phyloP scores from a whole-genome alignment of 148 eudicot species.

The Polygonum aviculare region DNA sequence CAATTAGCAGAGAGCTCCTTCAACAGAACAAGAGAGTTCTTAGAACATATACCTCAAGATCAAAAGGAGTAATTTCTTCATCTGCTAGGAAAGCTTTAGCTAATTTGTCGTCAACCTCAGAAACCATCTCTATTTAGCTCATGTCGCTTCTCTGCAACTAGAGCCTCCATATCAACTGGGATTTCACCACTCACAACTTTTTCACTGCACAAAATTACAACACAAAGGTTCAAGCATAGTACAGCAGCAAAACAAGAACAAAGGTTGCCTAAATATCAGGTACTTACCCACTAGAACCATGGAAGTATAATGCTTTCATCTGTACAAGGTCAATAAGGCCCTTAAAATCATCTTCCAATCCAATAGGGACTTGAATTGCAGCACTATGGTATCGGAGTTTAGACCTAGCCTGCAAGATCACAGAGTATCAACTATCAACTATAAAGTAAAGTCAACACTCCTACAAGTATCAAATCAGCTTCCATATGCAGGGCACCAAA shows the following conservation, averaged over 20 bases:
- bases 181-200: constrained; percentile 51
- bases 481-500: no score
- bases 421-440: neutral
- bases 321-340: constrained; percentile 92
- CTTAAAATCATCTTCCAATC: constrained; percentile 85
- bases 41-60: constrained; percentile 53
- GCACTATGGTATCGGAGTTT: constrained; percentile 97
- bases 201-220: constrained; percentile 42
- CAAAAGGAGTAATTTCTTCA: constrained; percentile 76
- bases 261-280: constrained; percentile 14
- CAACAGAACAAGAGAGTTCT: neutral
- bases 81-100: constrained; percentile 86
- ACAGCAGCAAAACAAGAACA: neutral
- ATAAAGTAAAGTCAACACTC: constrained; percentile 9
- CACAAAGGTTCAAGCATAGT: neutral
- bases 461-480: neutral
- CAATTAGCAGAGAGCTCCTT: neutral
- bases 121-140: constrained; percentile 83
- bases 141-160: constrained; percentile 70
- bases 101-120: constrained; percentile 93
- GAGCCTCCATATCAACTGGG: constrained; percentile 55
- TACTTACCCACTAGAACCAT: constrained; percentile 76
- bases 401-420: constrained; percentile 51
- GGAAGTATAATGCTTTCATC: constrained; percentile 70
- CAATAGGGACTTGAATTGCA: constrained; percentile 93